Base-by-base conservation (phyloP, 257 asterid species). In the Vinca minor region DNA sequence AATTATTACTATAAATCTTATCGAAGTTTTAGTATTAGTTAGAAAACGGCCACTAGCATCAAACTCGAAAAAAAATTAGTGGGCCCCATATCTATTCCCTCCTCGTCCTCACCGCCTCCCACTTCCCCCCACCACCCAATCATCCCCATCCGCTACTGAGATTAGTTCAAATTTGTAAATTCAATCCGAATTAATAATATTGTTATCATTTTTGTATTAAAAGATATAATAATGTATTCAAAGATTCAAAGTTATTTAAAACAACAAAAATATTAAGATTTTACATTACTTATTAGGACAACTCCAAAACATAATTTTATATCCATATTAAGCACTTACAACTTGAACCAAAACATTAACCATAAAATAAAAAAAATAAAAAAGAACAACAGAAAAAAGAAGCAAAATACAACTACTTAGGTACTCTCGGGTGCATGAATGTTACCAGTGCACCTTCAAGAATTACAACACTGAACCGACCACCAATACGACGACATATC, bases 31-130 rank as follows among this genome's bases (percentile, higher is more conserved):
- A n/a, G n/a, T n/a, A n/a, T n/a, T n/a, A n/a, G n/a, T n/a, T n/a
- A n/a, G n/a, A n/a, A n/a, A n/a, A n/a, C n/a, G 57, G 26, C 77
- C 59, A 74, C 77, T 77, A 63, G 77, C 74, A 67, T 70, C 79
- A 68, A 71, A 67, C 71, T 64, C 69, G 48, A 66, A 74, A 70
- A 46, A n/a, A 64, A n/a, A n/a, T n/a, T 52, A 8, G 77, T 73
- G 67, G 82, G 82, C 23, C 69, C 78, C 14, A 5, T 4, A 26
- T 8, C 70, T 78, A 57, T 73, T 59, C 68, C 78, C 38, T n/a
- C n/a, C n/a, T 39, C 70, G n/a, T 18, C 70, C 67, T 56, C 66
- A 47, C 66, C 67, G 64, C 41, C 52, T n/a, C n/a, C 68, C 53
- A 64, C 42, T 61, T 20, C 29, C 31, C 64, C 8, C 58, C 36